A percentile compares a stretch with the other conserved stretches of the same genome.
These are phyloP conservation scores for Pichia rugopelliculosa DNA, from an alignment of 805 yeast species.

Conservation along the genomic window DNA sequence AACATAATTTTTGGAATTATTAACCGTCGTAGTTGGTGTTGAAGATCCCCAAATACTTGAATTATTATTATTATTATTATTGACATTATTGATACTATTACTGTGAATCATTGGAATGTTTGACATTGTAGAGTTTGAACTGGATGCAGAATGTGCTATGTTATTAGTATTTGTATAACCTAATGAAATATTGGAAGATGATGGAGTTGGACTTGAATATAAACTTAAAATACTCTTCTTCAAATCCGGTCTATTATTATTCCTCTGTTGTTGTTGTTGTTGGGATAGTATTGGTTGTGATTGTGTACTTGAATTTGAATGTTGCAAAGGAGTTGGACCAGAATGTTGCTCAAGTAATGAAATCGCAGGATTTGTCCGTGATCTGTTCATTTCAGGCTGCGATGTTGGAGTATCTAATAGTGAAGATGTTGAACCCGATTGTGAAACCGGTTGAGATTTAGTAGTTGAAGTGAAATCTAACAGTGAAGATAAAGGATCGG, in stretches of 20 bases:
- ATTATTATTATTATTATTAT: not conserved
- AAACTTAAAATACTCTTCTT: slow-evolving; percentile 87
- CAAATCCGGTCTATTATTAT: slow-evolving; percentile 62
- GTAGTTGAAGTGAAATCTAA: slow-evolving; percentile 5
- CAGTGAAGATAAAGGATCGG: slow-evolving; percentile 5
- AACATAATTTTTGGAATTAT: slow-evolving; percentile 5
- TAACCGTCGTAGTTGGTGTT: not conserved
- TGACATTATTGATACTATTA: slow-evolving; percentile 8
- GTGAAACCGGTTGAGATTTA: not conserved
- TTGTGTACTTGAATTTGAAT: not conserved
- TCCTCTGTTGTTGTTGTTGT: slow-evolving; percentile 18
- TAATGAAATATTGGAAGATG: slow-evolving; percentile 3
- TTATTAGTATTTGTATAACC: not conserved
- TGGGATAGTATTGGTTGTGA: not conserved
- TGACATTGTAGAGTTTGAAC: slow-evolving; percentile 4
- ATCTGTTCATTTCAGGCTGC: not conserved
- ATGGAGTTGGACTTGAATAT: slow-evolving; percentile 56
- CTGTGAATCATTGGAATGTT: slow-evolving; percentile 1
- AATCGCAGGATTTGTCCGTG: slow-evolving; percentile 6
- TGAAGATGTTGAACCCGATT: slow-evolving; percentile 1
- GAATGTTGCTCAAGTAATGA: slow-evolving; percentile 8
- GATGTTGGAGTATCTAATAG: not conserved
- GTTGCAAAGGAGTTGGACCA: not conserved
- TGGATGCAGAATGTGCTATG: not conserved
- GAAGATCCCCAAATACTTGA: not conserved